Base-by-base conservation (phyloP, 2,329 filamentous ascomycete genomes). In the Proliferodiscus dingleyae region DNA sequence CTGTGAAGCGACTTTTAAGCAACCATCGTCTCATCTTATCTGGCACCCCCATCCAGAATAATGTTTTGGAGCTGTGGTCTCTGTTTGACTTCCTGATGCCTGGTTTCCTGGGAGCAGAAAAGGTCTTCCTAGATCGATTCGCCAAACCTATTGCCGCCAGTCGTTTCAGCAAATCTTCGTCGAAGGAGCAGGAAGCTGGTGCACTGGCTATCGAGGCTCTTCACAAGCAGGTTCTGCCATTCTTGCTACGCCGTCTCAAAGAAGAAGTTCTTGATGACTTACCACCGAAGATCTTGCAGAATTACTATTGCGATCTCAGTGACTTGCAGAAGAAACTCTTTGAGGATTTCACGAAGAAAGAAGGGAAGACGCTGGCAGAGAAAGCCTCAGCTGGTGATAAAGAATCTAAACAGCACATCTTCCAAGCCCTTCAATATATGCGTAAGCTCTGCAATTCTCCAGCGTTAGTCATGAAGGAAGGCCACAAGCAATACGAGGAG, bases 71-170 rank as follows among this genome's bases (percentile, higher is more conserved):
- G 64, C 74, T 98, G 3, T 98, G 91, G 91, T 97, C 91, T 0
- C 75, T 98, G 4, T 98, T 98, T 63, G 93, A 98, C 68, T 98
- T 98, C 70, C 74, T 98, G 50, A 98, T 98, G 93, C 93, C 94
- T 3, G 94, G 93, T 2, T 98, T 98, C 72, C 74, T 98, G 6
- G 93, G 93, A 24, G 89, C 85, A 0, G 93, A 98, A 64, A 95
- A 96, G 68, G 83, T 93, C 41, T 87, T 97, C 67, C 85, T 96
- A 61, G 94, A 95, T 65, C 83, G 90, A 3, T 89, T 98, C 41
- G 88, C 89, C 2, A 95, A 94, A 67, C 86, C 84, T 0, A 89
- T 97, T 41, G 85, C 91, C 1, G 90, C 90, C 3, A 95, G 89
- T 61, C 86, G 94, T 16, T 95, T 90, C 64, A 91, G 88, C 67